These are phyloP conservation scores for Trypanosoma avium DNA, from an alignment of 208 protist genomes.

Conservation along the genomic window DNA sequence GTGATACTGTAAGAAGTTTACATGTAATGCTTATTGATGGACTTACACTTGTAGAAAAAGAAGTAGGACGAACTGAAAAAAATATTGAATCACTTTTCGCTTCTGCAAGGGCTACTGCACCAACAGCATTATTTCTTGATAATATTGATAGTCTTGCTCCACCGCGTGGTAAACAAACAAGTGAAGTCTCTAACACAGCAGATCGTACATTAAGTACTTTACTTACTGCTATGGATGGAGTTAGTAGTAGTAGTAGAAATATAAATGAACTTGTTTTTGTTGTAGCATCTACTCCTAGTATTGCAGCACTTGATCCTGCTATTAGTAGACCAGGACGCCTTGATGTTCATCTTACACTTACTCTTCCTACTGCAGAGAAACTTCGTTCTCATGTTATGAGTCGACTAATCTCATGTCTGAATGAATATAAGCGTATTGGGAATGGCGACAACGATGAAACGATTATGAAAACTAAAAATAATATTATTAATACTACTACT, in stretches of 20 bases:
- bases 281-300: constrained; percentile 72
- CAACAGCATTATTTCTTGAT: constrained; percentile 89
- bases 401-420: constrained; percentile 13
- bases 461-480: no score
- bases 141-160: constrained; percentile 91
- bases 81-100: constrained; percentile 85
- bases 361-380: constrained; percentile 19
- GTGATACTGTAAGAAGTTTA: constrained; percentile 17
- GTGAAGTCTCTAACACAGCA: constrained; percentile 55
- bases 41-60: constrained; percentile 82
- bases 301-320: constrained; percentile 72
- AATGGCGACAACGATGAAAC: neutral
- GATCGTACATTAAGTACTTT: constrained; percentile 91
- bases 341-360: constrained; percentile 77
- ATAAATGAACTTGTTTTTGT: constrained; percentile 58
- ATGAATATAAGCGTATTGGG: neutral
- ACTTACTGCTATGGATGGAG: constrained; percentile 92
- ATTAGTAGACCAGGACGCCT: constrained; percentile 83
- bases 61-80: constrained; percentile 85
- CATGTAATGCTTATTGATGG: constrained; percentile 75
- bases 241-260: constrained; percentile 26
- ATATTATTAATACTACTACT: neutral
- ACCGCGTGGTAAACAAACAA: constrained; percentile 48
- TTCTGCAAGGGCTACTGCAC: constrained; percentile 60
- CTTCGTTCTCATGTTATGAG: constrained; percentile 15